Percentiles rank a stretch among this genome's conserved stretches.
Evolutionary conservation across 345 rosid species (phyloP).

Genomic region (Murraya koenigii): DNA sequence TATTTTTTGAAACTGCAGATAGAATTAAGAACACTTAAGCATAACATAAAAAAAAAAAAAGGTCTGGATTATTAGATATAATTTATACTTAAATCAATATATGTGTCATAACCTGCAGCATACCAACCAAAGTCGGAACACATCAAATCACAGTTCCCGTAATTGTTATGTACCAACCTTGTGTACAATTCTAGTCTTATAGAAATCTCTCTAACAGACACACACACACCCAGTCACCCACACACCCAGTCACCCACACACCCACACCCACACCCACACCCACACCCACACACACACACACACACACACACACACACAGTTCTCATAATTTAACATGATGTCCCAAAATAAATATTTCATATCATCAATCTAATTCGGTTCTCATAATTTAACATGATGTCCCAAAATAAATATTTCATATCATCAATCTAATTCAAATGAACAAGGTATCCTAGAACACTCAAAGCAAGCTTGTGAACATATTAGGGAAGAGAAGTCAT

Average conservation of each 20-base stretch:
- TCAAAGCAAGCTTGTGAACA: background rate
- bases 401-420: background rate
- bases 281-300: too few species aligned
- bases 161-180: background rate
- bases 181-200: background rate
- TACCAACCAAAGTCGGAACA: background rate
- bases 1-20: slow-evolving; percentile 80
- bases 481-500: background rate
- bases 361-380: too few species aligned
- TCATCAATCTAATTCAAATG: background rate
- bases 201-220: background rate
- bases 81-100: background rate
- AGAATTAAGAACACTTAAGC: background rate
- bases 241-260: too few species aligned
- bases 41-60: background rate
- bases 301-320: too few species aligned
- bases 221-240: background rate
- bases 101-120: background rate
- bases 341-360: too few species aligned
- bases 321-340: too few species aligned
- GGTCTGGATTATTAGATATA: background rate
- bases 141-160: background rate
- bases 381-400: background rate
- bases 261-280: too few species aligned
- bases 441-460: background rate